Evolutionary conservation across 164 flowering plant species (phyloP).

Genomic region (Aristolochia californica): DNA sequence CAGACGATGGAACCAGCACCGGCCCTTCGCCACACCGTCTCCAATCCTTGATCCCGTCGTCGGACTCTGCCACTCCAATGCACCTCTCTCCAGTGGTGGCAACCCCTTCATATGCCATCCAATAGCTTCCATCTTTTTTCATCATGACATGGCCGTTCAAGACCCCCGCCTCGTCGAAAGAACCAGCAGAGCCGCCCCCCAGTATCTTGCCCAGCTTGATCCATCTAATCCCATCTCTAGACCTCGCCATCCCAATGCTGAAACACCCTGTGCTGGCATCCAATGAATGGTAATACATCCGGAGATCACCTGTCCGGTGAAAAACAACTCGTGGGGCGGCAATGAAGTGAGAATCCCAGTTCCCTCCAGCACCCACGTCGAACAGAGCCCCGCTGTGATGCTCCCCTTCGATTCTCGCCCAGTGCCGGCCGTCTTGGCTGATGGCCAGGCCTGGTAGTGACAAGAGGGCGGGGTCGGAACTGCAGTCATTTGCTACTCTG

Average conservation of each 20-base stretch:
- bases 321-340: slow-evolving; percentile 52
- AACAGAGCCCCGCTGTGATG: slow-evolving; percentile 78
- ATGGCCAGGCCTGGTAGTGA: slow-evolving; percentile 75
- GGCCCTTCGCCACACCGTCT: slow-evolving; percentile 28
- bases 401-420: slow-evolving; percentile 91
- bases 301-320: slow-evolving; percentile 51
- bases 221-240: slow-evolving; percentile 86
- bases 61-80: slow-evolving; percentile 63
- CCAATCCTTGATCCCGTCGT: slow-evolving; percentile 74
- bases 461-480: slow-evolving; percentile 11
- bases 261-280: slow-evolving; percentile 37
- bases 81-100: slow-evolving; percentile 45
- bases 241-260: slow-evolving; percentile 60
- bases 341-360: slow-evolving; percentile 69
- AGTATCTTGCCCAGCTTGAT: slow-evolving; percentile 71
- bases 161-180: slow-evolving; percentile 55
- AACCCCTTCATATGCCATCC: slow-evolving; percentile 84
- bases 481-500: not conserved
- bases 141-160: slow-evolving; percentile 43
- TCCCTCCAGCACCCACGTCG: slow-evolving; percentile 43
- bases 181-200: slow-evolving; percentile 39
- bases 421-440: slow-evolving; percentile 78
- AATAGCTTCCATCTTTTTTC: slow-evolving; percentile 46
- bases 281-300: slow-evolving; percentile 85
- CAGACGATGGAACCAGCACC: slow-evolving; percentile 26